A percentile compares a stretch with the other conserved stretches of the same genome.
These are phyloP conservation scores for Fulvia fulva DNA, from an alignment of 2,329 filamentous ascomycete species.

Conservation along the genomic window DNA sequence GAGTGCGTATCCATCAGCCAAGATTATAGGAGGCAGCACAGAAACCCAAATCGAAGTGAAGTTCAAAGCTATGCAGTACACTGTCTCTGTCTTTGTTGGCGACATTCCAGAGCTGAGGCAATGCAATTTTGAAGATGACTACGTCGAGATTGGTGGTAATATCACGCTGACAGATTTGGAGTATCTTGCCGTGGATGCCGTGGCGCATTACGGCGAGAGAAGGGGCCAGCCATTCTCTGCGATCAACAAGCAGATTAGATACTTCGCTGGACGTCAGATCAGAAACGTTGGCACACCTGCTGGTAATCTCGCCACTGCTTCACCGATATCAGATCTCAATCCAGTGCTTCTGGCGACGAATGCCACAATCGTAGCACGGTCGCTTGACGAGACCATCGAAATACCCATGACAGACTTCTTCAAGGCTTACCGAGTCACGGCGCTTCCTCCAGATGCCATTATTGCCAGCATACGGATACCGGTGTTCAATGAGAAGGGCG, in stretches of 20 bases:
- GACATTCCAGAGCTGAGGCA: constrained; percentile 87
- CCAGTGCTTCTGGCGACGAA: constrained; percentile 88
- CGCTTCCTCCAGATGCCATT: constrained; percentile 73
- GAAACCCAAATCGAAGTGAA: constrained; percentile 98
- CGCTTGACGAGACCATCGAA: constrained; percentile 66
- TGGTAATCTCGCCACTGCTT: constrained; percentile 89
- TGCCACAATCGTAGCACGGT: constrained; percentile 75
- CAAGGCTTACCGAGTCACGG: constrained; percentile 82
- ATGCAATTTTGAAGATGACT: constrained; percentile 72
- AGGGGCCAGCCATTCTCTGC: constrained; percentile 79
- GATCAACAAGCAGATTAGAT: constrained; percentile 88
- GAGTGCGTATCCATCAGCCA: constrained; percentile 74
- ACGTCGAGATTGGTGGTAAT: constrained; percentile 90
- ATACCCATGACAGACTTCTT: constrained; percentile 94
- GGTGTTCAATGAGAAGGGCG: constrained; percentile 66
- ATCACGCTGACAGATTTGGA: constrained; percentile 90
- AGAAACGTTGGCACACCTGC: constrained; percentile 96
- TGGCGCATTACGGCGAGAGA: constrained; percentile 69
- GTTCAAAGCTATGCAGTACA: constrained; percentile 92
- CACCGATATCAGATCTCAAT: constrained; percentile 93
- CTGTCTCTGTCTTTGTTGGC: constrained; percentile 83
- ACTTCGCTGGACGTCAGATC: constrained; percentile 93
- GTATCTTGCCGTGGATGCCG: constrained; percentile 72
- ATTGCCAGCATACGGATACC: constrained; percentile 87
- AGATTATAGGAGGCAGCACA: constrained; percentile 92